These are phyloP conservation scores for Gossypium trilobum DNA, from an alignment of 441 rosid species.

Conservation along the genomic window DNA sequence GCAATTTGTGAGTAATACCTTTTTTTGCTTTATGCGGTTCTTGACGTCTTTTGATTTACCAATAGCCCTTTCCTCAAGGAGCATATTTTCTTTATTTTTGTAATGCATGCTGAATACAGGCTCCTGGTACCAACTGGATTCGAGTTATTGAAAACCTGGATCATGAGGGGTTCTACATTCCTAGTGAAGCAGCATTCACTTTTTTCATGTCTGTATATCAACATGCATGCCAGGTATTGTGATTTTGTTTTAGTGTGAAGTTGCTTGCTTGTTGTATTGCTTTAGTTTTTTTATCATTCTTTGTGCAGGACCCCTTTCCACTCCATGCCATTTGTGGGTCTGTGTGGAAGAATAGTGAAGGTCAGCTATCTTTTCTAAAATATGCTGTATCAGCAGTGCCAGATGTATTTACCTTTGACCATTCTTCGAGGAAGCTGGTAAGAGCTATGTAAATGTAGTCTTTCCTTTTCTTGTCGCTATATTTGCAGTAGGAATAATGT, in stretches of 20 bases:
- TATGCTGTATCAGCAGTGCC: slow-evolving; percentile 72
- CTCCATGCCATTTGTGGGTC: slow-evolving; percentile 70
- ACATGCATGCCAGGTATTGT: slow-evolving; percentile 70
- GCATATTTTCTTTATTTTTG: slow-evolving; percentile 4
- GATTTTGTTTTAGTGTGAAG: not conserved
- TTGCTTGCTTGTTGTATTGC: not conserved
- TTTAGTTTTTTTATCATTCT: slow-evolving; percentile 7
- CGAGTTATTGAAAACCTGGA: slow-evolving; percentile 74
- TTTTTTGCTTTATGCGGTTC: slow-evolving; percentile 1
- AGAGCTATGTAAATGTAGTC: slow-evolving; percentile 19
- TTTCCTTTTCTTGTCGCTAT: slow-evolving; percentile 9
- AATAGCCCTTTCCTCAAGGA: not conserved
- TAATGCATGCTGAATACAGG: slow-evolving; percentile 38
- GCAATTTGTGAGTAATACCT: slow-evolving; percentile 50
- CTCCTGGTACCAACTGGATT: slow-evolving; percentile 76
- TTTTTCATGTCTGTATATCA: slow-evolving; percentile 72
- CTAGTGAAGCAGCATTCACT: slow-evolving; percentile 77
- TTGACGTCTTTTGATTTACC: not conserved
- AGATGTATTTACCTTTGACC: slow-evolving; percentile 78
- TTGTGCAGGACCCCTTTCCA: slow-evolving; percentile 82
- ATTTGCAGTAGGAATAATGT: slow-evolving; percentile 17
- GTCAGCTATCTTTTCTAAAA: slow-evolving; percentile 80
- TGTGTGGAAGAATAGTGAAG: slow-evolving; percentile 80
- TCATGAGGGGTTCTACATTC: slow-evolving; percentile 79
- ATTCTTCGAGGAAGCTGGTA: slow-evolving; percentile 84